Base-by-base conservation (phyloP, 2,329 filamentous ascomycete genomes). In the Rhynchosporium graminicola region DNA sequence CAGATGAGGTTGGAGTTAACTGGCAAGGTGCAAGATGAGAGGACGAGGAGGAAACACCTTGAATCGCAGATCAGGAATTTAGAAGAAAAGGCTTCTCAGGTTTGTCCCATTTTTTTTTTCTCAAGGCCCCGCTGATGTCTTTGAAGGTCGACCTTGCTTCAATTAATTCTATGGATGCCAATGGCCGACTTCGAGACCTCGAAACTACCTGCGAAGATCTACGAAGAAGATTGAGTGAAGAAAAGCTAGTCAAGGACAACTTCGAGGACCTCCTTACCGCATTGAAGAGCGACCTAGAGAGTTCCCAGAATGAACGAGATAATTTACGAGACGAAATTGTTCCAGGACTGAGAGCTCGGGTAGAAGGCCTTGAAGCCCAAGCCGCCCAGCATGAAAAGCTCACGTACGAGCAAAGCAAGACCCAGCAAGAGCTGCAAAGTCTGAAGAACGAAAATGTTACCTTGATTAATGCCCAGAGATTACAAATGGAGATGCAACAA, bases 241-340 rank as follows among this genome's bases (percentile, higher is more conserved):
- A 99, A 77, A 85, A 90, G 61, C 85, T 91, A 74, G 87, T 90
- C 70, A 97, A 96, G 75, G 88, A 91, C 72, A 97, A 96, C 74
- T 96, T 98, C 70, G 92, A 98, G 77, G 93, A 97, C 74, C 82
- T 99, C 48, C 82, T 98, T 50, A 86, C 87, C 6, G 94, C 91
- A 4, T 87, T 98, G 69, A 89, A 90, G 69, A 84, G 87, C 29
- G 92, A 99, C 74, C 81, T 98, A 13, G 85, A 93, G 71, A 89
- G 87, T 68, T 86, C 92, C 59, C 85, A 90, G 64, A 93, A 95
- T 69, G 93, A 99, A 77, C 87, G 92, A 58, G 95, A 99, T 76
- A 94, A 96, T 70, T 83, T 98, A 15, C 88, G 91, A 33, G 93
- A 98, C 66, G 91, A 96, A 75, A 82, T 96, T 46, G 86, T 97